Base-by-base conservation (phyloP, 768 basidiomycete genomes). In the Panellus pusillus region DNA sequence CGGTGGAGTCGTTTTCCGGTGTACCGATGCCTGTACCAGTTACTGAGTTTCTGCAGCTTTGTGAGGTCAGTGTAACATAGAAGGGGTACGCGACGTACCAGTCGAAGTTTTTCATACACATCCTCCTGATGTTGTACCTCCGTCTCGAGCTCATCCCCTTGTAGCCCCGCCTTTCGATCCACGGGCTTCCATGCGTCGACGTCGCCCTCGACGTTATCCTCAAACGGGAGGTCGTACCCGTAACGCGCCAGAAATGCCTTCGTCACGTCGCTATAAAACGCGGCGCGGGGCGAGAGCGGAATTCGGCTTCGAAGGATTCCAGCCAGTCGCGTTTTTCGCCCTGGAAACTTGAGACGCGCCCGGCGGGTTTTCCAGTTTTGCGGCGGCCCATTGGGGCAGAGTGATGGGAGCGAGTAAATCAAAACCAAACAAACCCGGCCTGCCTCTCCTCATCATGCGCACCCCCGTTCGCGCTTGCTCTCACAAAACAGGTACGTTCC, bases 21-120 rank as follows among this genome's bases (percentile, higher is more conserved):
- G 27, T 47, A 60, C 1, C 37, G 24, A 18, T 56, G 50, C 1
- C 54, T 13, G 15, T 27, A 60, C 54, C 54, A 52, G 13, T 56
- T 44, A 9, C 35, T n/a, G 2, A 60, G 13, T 52, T 60, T 60
- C 58, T 60, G 37, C 11, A 9, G 19, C 24, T 24, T 3, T 24
- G 14, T 17, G 6, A 15, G n/a, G n/a, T n/a, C n/a, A n/a, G n/a
- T n/a, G n/a, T n/a, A n/a, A n/a, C n/a, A n/a, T n/a, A n/a, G n/a
- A n/a, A n/a, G n/a, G n/a, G n/a, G n/a, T n/a, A n/a, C n/a, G n/a
- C n/a, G n/a, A n/a, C 42, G 14, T 17, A 55, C 48, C 37, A 5
- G 3, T 1, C 38, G 43, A 19, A 55, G 14, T 4, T 5, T n/a
- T 28, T 31, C 24, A 6, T 13, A 7, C 1, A 1, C 15, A 0